Evolutionary conservation across 1,284 basidiomycete genomes (phyloP).

Genomic region (Trametes sp.): DNA sequence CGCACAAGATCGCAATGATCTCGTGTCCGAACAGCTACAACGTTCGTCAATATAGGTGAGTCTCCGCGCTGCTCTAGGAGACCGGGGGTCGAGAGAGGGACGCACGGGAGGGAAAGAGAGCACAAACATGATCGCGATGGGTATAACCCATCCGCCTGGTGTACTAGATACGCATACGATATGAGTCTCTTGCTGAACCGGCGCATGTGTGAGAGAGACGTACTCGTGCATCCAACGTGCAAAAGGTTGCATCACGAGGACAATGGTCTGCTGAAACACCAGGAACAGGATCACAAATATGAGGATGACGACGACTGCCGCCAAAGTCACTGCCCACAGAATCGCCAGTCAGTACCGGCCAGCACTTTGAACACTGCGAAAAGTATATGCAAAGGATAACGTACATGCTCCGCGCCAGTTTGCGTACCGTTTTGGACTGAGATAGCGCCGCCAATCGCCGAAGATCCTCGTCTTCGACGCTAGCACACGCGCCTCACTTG

Average conservation of each 20-base stretch:
- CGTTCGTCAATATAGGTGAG: background rate
- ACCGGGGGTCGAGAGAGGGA: background rate
- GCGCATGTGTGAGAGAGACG: slow-evolving; percentile 29
- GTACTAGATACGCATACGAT: slow-evolving; percentile 28
- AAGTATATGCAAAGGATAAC: background rate
- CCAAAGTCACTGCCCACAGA: slow-evolving; percentile 24
- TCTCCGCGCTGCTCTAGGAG: no score
- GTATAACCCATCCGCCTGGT: slow-evolving; percentile 77
- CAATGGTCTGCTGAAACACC: slow-evolving; percentile 60
- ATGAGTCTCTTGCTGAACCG: background rate
- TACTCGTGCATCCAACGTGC: slow-evolving; percentile 57
- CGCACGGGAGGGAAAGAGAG: slow-evolving; percentile 79
- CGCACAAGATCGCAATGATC: slow-evolving; percentile 76
- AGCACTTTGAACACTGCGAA: no score
- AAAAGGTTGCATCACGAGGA: slow-evolving; percentile 60
- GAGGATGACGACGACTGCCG: slow-evolving; percentile 33
- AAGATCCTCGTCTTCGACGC: slow-evolving; percentile 18
- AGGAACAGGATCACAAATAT: slow-evolving; percentile 56
- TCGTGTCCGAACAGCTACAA: slow-evolving; percentile 78
- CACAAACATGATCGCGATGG: slow-evolving; percentile 80
- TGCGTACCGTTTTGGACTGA: no score
- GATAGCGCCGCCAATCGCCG: slow-evolving; percentile 7
- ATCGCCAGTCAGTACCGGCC: background rate
- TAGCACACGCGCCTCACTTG: slow-evolving; percentile 16
- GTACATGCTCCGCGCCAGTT: background rate